Base-by-base conservation (phyloP, 2,329 filamentous ascomycete genomes). In the Raffaelea deltoideospora region DNA sequence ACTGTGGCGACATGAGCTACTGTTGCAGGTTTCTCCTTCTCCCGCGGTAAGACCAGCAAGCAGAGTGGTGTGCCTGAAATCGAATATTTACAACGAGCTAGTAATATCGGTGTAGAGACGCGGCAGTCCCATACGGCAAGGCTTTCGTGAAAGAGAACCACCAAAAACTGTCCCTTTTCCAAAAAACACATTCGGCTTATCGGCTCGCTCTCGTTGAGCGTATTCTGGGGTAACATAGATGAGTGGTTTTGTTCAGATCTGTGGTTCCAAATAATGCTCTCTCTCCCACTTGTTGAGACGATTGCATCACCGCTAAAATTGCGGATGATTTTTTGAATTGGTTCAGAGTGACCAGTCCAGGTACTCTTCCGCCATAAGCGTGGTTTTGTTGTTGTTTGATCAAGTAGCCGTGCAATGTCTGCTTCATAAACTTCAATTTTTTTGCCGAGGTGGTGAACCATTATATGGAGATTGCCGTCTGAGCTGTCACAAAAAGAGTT, bases 371-470 rank as follows among this genome's bases (percentile, higher is more conserved):
- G 64, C 17, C 61, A 57, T 14, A 92, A 58, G 1, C 82, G 74
- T 30, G 60, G 61, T 31, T 68, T 64, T 31, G 71, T 69, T 1
- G 71, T 66, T 3, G 68, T 64, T 3, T 82, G 78, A 48, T 92
- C 85, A 44, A 98, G 79, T 13, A 96, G 63, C 36, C 80, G 70
- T 40, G 87, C 81, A 20, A 94, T 67, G 45, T 78, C 75, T 32
- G 77, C 78, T 45, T 86, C 75, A 51, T 86, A 84, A 57, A 87
- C 81, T 37, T 84, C 78, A 43, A 98, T 76, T 40, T 75, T 72
- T 10, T 88, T 88, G 50, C 90, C 79, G 46, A 94, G 88, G 45
- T 81, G 76, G 53, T 98, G 88, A 5, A 84, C 61, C 11, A 96
- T 60, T 18, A 98, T 56, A 33, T 77, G 75, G 26, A 93, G 63